These are phyloP conservation scores for Trichoderma cornu-damae DNA, from an alignment of 2,329 filamentous ascomycete genomes.

Conservation along the genomic window DNA sequence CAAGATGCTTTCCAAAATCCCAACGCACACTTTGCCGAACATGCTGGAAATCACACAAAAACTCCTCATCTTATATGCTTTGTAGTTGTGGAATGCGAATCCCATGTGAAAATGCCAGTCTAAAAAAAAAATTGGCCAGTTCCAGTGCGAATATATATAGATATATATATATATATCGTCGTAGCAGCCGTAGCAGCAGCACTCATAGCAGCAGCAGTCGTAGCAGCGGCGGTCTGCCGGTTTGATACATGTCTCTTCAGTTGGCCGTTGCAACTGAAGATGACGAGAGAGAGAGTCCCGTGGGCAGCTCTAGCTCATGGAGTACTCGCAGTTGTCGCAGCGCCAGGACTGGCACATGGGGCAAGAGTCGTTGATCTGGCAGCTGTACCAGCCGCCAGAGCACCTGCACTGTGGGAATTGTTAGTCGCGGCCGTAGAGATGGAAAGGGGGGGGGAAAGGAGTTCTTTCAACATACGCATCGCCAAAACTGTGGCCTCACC, in stretches of 20 bases:
- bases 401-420: constrained; percentile 22
- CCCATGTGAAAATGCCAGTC: constrained; percentile 2
- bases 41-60: constrained; percentile 8
- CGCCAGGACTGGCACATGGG: constrained; percentile 23
- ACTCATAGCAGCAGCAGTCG: neutral
- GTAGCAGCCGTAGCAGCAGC: neutral
- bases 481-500: constrained; percentile 10
- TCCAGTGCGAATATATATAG: neutral
- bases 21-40: constrained; percentile 3
- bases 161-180: too few relatives aligned
- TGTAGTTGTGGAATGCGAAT: constrained; percentile 11
- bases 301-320: constrained; percentile 2
- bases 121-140: too few relatives aligned
- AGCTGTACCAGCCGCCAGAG: constrained; percentile 23
- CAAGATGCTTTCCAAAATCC: neutral
- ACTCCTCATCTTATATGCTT: constrained; percentile 8
- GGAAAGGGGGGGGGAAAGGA: neutral
- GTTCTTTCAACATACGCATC: constrained; percentile 20
- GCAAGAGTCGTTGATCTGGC: constrained; percentile 21
- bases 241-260: neutral
- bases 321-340: constrained; percentile 24
- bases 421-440: neutral
- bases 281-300: neutral
- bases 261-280: neutral
- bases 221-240: neutral